Evolutionary conservation across 495 filamentous ascomycete genomes (phyloP).

Genomic region (Penicillium silybi): DNA sequence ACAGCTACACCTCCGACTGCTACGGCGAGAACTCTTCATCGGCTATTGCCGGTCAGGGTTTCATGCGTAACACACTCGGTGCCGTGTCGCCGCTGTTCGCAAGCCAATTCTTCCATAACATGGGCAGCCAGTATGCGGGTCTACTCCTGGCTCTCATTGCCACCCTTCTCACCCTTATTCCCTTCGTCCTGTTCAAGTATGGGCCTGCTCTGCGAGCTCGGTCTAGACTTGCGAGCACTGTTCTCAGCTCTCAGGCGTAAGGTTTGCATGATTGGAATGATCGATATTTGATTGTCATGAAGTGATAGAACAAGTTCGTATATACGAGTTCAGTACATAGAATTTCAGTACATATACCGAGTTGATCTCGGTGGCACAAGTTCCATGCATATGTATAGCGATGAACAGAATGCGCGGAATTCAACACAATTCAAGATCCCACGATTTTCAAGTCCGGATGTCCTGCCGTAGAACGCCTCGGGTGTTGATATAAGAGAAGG

Average conservation of each 20-base stretch:
- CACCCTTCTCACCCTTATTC: slow-evolving; percentile 38
- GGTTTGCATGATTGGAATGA: neutral
- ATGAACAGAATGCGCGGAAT: neutral
- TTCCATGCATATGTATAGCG: neutral
- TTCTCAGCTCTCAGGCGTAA: slow-evolving; percentile 2
- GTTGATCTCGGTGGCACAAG: neutral
- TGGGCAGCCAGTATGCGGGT: slow-evolving; percentile 43
- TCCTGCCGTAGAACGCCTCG: too few species aligned
- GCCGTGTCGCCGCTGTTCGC: slow-evolving; percentile 49
- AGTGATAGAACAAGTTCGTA: neutral
- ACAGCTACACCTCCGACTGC: slow-evolving; percentile 44
- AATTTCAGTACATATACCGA: neutral
- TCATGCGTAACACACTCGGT: slow-evolving; percentile 47
- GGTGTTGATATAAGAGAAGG: too few species aligned
- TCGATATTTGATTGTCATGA: neutral
- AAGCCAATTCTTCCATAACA: slow-evolving; percentile 44
- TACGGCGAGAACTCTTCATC: slow-evolving; percentile 43
- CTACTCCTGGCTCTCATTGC: slow-evolving; percentile 38
- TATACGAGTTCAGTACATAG: too few species aligned
- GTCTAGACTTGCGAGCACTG: slow-evolving; percentile 27
- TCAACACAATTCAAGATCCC: too few species aligned
- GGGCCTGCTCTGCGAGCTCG: slow-evolving; percentile 38
- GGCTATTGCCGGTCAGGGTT: slow-evolving; percentile 47
- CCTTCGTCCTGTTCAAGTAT: slow-evolving; percentile 38
- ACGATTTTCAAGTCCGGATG: too few species aligned